phyloP scores from a whole-genome alignment of 495 filamentous ascomycete species.

The Cairneyella variabilis region DNA sequence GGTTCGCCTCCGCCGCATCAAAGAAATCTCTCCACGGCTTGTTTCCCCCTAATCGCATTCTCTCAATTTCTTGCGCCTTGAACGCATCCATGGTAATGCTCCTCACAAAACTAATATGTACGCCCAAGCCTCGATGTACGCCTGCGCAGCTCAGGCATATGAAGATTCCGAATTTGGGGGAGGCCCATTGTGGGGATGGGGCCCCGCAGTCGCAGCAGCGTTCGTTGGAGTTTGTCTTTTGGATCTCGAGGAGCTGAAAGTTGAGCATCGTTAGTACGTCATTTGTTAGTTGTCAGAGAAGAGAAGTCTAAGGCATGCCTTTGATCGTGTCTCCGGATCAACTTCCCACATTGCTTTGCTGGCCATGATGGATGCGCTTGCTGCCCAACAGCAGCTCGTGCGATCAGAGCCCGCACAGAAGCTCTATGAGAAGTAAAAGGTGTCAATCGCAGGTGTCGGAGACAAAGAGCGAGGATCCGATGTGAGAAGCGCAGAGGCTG shows the following conservation, averaged over 20 bases:
- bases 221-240: constrained; percentile 82
- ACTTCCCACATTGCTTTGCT: constrained; percentile 83
- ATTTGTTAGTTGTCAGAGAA: background rate
- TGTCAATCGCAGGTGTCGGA: too few relatives aligned
- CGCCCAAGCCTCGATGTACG: constrained; percentile 88
- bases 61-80: constrained; percentile 78
- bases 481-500: too few relatives aligned
- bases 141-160: constrained; percentile 96
- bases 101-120: constrained; percentile 97
- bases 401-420: constrained; percentile 1
- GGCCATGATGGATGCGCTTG: too few relatives aligned
- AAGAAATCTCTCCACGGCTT: constrained; percentile 82
- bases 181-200: constrained; percentile 91
- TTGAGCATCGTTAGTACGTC: constrained; percentile 4
- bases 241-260: constrained; percentile 54
- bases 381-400: background rate
- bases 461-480: too few relatives aligned
- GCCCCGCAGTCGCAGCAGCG: constrained; percentile 90
- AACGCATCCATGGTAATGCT: constrained; percentile 97
- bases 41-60: constrained; percentile 86
- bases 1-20: constrained; percentile 63
- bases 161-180: constrained; percentile 75
- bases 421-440: too few relatives aligned
- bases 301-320: constrained; percentile 49
- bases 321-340: constrained; percentile 89